Conservation (phyloP, 208 protist species). For the Crithidia fasciculata region DNA sequence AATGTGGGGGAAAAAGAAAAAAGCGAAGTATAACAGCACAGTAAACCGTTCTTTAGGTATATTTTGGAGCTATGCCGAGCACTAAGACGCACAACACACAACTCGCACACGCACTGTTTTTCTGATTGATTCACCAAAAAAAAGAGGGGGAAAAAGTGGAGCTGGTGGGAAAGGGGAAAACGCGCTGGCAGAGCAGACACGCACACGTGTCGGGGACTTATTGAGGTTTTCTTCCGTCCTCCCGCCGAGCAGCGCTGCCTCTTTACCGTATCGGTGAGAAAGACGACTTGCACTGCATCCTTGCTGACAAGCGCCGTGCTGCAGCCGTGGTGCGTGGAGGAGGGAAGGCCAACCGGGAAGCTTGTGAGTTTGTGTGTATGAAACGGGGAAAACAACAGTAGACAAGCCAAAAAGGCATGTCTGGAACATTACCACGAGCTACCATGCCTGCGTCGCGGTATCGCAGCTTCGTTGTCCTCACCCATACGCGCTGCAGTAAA, state of each 20-base stretch:
- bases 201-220: no score
- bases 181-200: neutral
- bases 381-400: neutral
- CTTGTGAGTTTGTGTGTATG: neutral
- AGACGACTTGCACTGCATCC: conserved; percentile 5
- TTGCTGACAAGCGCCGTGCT: neutral
- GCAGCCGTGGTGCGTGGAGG: neutral
- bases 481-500: neutral
- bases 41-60: neutral
- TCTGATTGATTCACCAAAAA: no score
- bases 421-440: no score
- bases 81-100: no score
- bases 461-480: neutral
- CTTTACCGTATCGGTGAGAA: conserved; percentile 12
- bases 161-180: neutral
- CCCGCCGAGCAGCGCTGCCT: conserved; percentile 5
- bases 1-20: neutral
- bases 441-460: no score
- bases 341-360: neutral
- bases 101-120: no score
- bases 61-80: no score
- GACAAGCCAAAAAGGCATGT: neutral
- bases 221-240: neutral
- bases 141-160: no score
- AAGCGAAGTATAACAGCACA: neutral